phyloP scores from a whole-genome alignment of 352 stramenopile species.

The Pythium scleroteichum region DNA sequence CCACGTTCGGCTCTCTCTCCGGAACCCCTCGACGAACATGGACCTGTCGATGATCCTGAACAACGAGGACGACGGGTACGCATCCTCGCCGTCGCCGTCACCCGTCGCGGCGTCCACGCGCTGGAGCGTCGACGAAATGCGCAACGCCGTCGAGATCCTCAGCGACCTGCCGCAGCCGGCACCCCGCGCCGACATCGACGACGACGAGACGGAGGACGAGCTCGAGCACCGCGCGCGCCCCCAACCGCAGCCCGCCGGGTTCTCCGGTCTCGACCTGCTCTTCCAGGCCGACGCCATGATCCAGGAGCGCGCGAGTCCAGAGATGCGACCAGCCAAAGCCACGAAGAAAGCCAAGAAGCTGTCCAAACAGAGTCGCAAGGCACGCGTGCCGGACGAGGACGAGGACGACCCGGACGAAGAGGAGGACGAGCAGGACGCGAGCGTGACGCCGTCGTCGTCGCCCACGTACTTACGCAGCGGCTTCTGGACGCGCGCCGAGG shows the following conservation, averaged over 20 bases:
- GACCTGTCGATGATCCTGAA: conserved; percentile 35
- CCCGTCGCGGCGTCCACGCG: conserved; percentile 19
- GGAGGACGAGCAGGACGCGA: conserved; percentile 14
- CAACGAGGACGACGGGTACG: conserved; percentile 22
- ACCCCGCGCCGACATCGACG: conserved; percentile 2
- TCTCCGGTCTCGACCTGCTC: conserved; percentile 57
- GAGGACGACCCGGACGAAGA: conserved; percentile 9
- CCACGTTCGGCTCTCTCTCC: conserved; percentile 6
- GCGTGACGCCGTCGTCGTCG: background rate
- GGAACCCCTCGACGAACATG: conserved; percentile 18
- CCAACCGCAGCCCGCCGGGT: conserved; percentile 13
- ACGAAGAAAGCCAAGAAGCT: conserved; percentile 17
- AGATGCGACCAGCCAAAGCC: conserved; percentile 2
- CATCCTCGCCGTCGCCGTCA: conserved; percentile 12
- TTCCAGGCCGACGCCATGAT: conserved; percentile 76
- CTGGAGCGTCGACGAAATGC: conserved; percentile 57
- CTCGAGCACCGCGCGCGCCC: conserved; percentile 12
- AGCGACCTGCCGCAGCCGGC: conserved; percentile 48
- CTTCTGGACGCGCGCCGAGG: conserved; percentile 62
- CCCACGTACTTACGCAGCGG: conserved; percentile 46
- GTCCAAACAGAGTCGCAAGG: background rate
- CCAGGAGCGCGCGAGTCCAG: conserved; percentile 33
- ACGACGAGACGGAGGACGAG: conserved; percentile 29
- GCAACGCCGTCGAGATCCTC: conserved; percentile 62
- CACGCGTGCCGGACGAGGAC: conserved; percentile 3